Percentiles rank a stretch among this genome's conserved stretches.
Evolutionary conservation across 805 yeast species (phyloP).

Genomic region (Candida qinlingensis): DNA sequence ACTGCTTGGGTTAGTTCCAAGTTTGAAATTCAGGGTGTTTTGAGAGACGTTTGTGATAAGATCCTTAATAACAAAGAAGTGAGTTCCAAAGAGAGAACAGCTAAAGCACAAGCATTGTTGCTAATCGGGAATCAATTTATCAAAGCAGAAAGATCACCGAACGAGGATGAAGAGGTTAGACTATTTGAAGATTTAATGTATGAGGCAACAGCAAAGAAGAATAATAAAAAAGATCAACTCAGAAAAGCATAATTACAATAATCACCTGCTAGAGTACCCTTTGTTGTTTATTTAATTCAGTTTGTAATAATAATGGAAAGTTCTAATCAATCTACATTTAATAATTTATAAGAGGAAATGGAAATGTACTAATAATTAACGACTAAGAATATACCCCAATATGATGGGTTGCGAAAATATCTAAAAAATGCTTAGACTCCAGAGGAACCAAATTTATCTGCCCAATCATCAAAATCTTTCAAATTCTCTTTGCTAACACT

Average conservation of each 20-base stretch:
- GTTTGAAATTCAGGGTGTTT: constrained; percentile 75
- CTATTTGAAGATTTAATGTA: constrained; percentile 91
- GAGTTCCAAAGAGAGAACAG: constrained; percentile 53
- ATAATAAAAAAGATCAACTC: background rate
- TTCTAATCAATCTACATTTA: too few species aligned
- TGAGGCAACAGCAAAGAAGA: constrained; percentile 48
- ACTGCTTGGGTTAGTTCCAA: constrained; percentile 95
- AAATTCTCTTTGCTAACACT: constrained; percentile 85
- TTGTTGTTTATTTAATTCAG: too few species aligned
- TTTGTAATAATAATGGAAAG: too few species aligned
- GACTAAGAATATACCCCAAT: background rate
- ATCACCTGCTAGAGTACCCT: background rate
- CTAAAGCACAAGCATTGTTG: constrained; percentile 75
- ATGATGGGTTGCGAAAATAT: background rate
- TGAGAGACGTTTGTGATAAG: constrained; percentile 76
- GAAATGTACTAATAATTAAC: background rate
- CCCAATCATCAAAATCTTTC: constrained; percentile 82
- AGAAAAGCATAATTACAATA: background rate
- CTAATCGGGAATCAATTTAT: constrained; percentile 68
- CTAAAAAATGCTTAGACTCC: constrained; percentile 52
- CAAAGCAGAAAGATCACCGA: constrained; percentile 65
- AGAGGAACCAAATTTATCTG: constrained; percentile 77
- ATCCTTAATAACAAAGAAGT: constrained; percentile 66
- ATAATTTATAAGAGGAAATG: too few species aligned
- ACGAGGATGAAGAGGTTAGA: constrained; percentile 88